Evolutionary conservation across 1,284 basidiomycete species (phyloP).

Genomic region (Austropuccinia psidii): DNA sequence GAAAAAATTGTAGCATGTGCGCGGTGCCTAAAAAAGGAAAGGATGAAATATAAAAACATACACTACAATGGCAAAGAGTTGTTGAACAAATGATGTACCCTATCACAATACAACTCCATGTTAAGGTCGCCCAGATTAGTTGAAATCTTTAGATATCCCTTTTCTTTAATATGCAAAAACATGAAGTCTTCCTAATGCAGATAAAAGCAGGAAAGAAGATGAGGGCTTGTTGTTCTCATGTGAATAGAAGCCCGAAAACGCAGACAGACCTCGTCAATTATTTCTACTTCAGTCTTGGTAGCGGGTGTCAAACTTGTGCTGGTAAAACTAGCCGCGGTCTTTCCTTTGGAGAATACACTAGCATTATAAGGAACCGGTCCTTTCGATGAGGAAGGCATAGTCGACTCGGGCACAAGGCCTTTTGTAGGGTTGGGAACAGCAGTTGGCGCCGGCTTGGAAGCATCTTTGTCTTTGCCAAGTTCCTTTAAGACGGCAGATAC

Average conservation of each 20-base stretch:
- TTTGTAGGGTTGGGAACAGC: neutral
- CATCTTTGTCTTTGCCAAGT: conserved; percentile 36
- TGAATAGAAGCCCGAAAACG: neutral
- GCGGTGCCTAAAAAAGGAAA: conserved; percentile 48
- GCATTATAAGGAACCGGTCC: conserved; percentile 62
- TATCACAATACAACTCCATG: conserved; percentile 82
- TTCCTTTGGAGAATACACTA: conserved; percentile 81
- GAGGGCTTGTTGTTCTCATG: neutral
- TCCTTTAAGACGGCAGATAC: conserved; percentile 39
- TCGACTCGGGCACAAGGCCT: conserved; percentile 17
- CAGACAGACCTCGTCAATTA: conserved; percentile 70
- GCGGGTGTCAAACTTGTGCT: conserved; percentile 81
- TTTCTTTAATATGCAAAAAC: conserved; percentile 54
- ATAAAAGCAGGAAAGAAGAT: too few species aligned
- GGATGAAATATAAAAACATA: neutral
- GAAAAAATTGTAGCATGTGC: conserved; percentile 37
- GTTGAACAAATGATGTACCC: conserved; percentile 51
- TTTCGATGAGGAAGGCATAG: conserved; percentile 1
- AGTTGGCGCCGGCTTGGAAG: conserved; percentile 19
- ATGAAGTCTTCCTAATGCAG: conserved; percentile 69
- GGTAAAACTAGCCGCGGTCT: conserved; percentile 83
- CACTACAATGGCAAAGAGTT: neutral
- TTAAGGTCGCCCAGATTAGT: conserved; percentile 86
- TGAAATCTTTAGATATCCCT: conserved; percentile 76
- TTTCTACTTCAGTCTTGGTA: conserved; percentile 64